Percentiles rank a stretch among this genome's conserved stretches.
phyloP scores from a whole-genome alignment of 192 early-diverging fungal genomes.

The Geranomyces michiganensis region DNA sequence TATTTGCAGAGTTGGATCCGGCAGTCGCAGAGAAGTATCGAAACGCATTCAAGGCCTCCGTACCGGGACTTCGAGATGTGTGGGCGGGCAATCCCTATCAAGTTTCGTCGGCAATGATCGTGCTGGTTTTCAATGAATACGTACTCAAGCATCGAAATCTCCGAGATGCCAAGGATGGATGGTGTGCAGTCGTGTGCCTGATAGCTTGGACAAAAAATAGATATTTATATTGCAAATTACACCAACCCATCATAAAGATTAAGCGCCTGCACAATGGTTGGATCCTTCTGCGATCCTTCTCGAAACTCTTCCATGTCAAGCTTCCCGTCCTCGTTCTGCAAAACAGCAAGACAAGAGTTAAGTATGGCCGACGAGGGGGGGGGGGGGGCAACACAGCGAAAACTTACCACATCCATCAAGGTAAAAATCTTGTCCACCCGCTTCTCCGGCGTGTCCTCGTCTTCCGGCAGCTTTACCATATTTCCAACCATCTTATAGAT shows the following conservation, averaged over 20 bases:
- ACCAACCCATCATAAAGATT: constrained; percentile 87
- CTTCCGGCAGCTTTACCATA: constrained; percentile 85
- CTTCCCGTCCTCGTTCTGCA: constrained; percentile 74
- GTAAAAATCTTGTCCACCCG: constrained; percentile 87
- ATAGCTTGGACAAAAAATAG: not conserved
- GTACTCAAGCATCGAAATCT: not conserved
- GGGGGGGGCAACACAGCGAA: too few species aligned
- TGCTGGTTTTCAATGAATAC: not conserved
- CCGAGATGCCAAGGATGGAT: not conserved
- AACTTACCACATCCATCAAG: constrained; percentile 79
- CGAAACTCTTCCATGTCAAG: constrained; percentile 86
- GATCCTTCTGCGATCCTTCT: constrained; percentile 86
- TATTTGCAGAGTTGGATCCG: too few species aligned
- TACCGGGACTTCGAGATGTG: too few species aligned
- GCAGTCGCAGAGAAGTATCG: too few species aligned
- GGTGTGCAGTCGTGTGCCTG: constrained; percentile 6
- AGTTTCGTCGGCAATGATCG: not conserved
- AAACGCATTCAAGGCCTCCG: too few species aligned
- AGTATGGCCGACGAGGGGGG: too few species aligned
- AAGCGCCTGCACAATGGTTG: constrained; percentile 83
- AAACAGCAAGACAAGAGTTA: not conserved
- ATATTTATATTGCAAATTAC: too few species aligned
- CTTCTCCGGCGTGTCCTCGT: constrained; percentile 91
- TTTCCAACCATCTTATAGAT: constrained; percentile 94
- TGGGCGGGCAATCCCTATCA: not conserved